Conservation (phyloP, 2,329 filamentous ascomycete species). For the Ophiostoma fasciatum region DNA sequence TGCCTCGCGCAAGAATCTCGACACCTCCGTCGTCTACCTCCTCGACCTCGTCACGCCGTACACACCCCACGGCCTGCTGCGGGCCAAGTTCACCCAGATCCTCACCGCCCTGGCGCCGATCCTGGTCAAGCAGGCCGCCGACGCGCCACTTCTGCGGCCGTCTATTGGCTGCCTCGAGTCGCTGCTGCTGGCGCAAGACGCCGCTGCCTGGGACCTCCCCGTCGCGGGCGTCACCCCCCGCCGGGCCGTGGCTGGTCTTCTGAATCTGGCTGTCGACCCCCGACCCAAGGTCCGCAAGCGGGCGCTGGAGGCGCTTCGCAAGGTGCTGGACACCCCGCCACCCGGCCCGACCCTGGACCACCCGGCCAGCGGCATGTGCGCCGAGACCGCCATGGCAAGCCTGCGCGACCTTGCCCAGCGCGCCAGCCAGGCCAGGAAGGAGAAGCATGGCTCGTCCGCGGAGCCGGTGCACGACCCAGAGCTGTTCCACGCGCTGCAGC, state of each 20-base stretch:
- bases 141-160: constrained; percentile 71
- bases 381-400: constrained; percentile 73
- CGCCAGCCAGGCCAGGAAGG: constrained; percentile 48
- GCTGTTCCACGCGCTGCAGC: constrained; percentile 79
- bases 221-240: constrained; percentile 73
- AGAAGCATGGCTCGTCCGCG: constrained; percentile 44
- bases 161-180: constrained; percentile 90
- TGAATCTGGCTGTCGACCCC: constrained; percentile 72
- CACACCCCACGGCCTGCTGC: constrained; percentile 72
- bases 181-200: constrained; percentile 80
- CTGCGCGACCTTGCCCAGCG: constrained; percentile 59
- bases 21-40: constrained; percentile 80
- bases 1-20: constrained; percentile 65
- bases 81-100: constrained; percentile 90
- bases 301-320: constrained; percentile 76
- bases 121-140: constrained; percentile 63
- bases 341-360: constrained; percentile 89
- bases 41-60: constrained; percentile 83
- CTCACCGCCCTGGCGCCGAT: constrained; percentile 74
- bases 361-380: constrained; percentile 90
- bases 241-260: constrained; percentile 69
- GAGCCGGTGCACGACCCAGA: constrained; percentile 55
- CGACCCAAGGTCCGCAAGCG: constrained; percentile 89
- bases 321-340: constrained; percentile 70
- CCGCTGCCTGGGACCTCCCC: constrained; percentile 72